Evolutionary conservation across 352 stramenopile species (phyloP), one percentile per base, ranked within the genome.

Genomic region (Phytophthora kernoviae): DNA sequence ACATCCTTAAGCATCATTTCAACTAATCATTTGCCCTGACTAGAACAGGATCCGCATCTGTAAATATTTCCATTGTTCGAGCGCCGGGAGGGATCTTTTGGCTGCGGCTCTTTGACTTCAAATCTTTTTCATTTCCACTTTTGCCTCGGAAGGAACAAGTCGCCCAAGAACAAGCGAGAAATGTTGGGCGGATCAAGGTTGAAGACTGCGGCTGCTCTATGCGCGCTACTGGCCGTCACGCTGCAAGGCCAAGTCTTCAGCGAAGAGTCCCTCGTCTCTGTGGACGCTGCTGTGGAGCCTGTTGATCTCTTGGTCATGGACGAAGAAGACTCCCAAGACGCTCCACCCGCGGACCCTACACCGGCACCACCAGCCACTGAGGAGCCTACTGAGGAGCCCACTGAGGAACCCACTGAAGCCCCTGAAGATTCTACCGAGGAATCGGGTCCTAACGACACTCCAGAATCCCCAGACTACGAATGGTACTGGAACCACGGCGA

Each of bases 401-500:
- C n/a, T n/a, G n/a, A n/a, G n/a, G n/a, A n/a, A n/a, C n/a, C n/a
- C n/a, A n/a, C n/a, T n/a, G 49, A 60, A 4, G 53, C 40, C 2
- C 37, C 54, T 1, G 48, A 33, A 14, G 27, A 59, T 6, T 50
- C 52, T 2, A 56, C 53, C 24, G 1, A 47, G 4, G 34, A 53
- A 15, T 21, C 49, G 11, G 68, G 58, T 9, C 68, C 68, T 22
- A 46, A 59, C 12, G 66, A 75, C 36, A 59, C 56, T 5, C 21
- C 26, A 1, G 66, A 62, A 17, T 14, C 20, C 10, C 66, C 66
- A 1, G 66, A 75, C 52, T 75, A 75, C 44, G 57, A 90, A 46
- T 90, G 76, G 76, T 87, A 84, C 75, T 90, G 81, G 81, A 73
- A 88, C n/a, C 66, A 90, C 63, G 46, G 62, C 43, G 66, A 75